Evolutionary conservation across 768 basidiomycete genomes (phyloP).

Genomic region (Suillus placidus): DNA sequence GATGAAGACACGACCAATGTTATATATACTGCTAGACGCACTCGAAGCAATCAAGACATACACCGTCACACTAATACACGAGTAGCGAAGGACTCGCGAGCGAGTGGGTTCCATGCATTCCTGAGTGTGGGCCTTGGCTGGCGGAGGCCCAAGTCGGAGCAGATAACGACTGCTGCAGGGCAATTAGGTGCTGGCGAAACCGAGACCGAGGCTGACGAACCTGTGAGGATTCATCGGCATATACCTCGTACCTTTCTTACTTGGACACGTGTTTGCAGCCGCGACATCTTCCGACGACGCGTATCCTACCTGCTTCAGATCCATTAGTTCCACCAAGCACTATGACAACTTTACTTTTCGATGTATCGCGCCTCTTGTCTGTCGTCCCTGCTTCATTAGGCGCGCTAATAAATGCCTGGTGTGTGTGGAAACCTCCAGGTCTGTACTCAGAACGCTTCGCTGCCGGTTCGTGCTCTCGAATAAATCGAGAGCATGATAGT

Average conservation of each 20-base stretch:
- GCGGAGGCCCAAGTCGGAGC: constrained; percentile 41
- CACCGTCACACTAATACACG: constrained; percentile 12
- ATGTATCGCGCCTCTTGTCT: constrained; percentile 68
- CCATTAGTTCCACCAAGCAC: constrained; percentile 52
- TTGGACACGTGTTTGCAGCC: constrained; percentile 41
- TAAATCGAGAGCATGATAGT: neutral
- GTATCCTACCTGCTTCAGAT: constrained; percentile 53
- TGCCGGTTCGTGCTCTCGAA: constrained; percentile 9
- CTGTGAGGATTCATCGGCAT: constrained; percentile 46
- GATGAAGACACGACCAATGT: constrained; percentile 12
- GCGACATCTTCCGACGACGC: constrained; percentile 68
- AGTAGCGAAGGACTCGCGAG: constrained; percentile 15
- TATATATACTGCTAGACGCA: constrained; percentile 26
- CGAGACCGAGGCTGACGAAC: constrained; percentile 78
- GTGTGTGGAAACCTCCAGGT: constrained; percentile 50
- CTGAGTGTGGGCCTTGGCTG: constrained; percentile 31
- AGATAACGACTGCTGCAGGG: constrained; percentile 67
- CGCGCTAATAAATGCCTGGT: constrained; percentile 61
- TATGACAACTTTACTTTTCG: constrained; percentile 64
- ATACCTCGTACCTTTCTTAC: constrained; percentile 8
- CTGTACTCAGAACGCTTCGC: constrained; percentile 12
- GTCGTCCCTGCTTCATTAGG: constrained; percentile 75
- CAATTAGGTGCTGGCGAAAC: constrained; percentile 71
- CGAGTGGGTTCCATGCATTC: constrained; percentile 25
- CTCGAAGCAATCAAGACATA: constrained; percentile 27